Base-by-base conservation (phyloP, 495 filamentous ascomycete genomes). In the Xylaria bambusicola region DNA sequence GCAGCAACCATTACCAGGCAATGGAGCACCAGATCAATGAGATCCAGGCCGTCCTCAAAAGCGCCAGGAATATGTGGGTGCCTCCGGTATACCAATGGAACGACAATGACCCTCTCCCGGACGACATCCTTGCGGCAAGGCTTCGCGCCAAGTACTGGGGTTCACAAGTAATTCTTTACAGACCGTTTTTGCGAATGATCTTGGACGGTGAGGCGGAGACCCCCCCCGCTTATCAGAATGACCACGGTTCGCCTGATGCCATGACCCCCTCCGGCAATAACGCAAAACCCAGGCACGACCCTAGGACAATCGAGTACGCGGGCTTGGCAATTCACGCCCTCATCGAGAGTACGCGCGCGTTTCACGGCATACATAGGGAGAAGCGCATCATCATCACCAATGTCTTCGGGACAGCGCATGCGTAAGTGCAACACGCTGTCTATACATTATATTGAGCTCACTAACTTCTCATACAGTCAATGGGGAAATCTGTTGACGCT, bases 61-160 rank as follows among this genome's bases (percentile, higher is more conserved):
- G 68, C 29, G 65, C 66, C 13, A 66, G 62, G 29, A 65, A 62
- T 54, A 60, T 57, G 6, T 76, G 74, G 61, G 72, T 75, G 4
- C 75, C 78, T 2, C 63, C 66, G 1, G 66, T 67, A 55, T 82
- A 80, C 71, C 67, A 58, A 51, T 98, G 93, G 87, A 68, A 82
- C 18, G 87, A 89, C 46, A 66, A 66, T 2, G 88, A 93, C 40
- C 76, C 78, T 1, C 91, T 90, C 2, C 79, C 92, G 2, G 62
- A 59, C 2, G 87, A 96, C 27, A 94, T 98, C 55, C 87, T 97
- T 21, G 80, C 81, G 6, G 93, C 94, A 17, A 86, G 94, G 4
- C 80, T 97, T 49, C 85, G 94, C 26, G 94, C 91, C 6, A 98
- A 98, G 66, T 97, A 93, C 72, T 97, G 91, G 74, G 94, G 94